A percentile compares a stretch with the other conserved stretches of the same genome.
Conservation (phyloP, 1,139 yeast genomes). For the Yamadazyma kanchanaburiensis region DNA sequence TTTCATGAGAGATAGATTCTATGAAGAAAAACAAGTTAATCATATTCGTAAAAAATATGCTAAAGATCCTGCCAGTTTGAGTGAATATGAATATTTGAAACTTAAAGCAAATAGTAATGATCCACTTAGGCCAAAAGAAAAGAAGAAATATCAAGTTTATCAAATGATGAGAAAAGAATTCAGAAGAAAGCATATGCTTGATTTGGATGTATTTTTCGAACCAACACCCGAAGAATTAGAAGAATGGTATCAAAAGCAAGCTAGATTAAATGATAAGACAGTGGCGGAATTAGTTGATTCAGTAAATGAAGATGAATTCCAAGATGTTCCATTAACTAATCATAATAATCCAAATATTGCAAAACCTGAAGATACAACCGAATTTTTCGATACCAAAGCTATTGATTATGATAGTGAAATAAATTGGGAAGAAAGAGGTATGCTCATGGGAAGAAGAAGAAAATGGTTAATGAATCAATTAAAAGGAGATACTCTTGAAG, state of each 20-base stretch:
- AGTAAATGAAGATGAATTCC: not conserved
- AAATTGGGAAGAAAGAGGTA: conserved; percentile 80
- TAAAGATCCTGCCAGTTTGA: conserved; percentile 34
- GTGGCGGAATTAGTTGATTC: conserved; percentile 5
- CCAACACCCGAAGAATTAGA: conserved; percentile 52
- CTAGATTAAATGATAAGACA: not conserved
- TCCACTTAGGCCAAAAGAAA: conserved; percentile 54
- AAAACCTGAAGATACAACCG: conserved; percentile 78
- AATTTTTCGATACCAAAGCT: conserved; percentile 77
- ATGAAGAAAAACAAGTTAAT: conserved; percentile 60
- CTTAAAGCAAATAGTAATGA: conserved; percentile 52
- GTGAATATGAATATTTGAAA: conserved; percentile 63
- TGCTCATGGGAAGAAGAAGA: conserved; percentile 80
- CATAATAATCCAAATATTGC: conserved; percentile 44
- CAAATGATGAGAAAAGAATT: conserved; percentile 51
- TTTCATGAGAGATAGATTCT: conserved; percentile 64
- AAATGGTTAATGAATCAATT: conserved; percentile 79
- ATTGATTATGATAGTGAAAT: conserved; percentile 78
- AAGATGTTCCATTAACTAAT: conserved; percentile 16
- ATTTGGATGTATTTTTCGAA: conserved; percentile 43
- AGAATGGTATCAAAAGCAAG: conserved; percentile 41
- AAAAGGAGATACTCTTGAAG: conserved; percentile 86
- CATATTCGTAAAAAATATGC: conserved; percentile 42
- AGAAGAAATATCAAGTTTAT: conserved; percentile 50
- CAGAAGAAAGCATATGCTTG: conserved; percentile 44